These are phyloP conservation scores for Citrus maxima DNA, from an alignment of 345 rosid genomes.

Conservation along the genomic window DNA sequence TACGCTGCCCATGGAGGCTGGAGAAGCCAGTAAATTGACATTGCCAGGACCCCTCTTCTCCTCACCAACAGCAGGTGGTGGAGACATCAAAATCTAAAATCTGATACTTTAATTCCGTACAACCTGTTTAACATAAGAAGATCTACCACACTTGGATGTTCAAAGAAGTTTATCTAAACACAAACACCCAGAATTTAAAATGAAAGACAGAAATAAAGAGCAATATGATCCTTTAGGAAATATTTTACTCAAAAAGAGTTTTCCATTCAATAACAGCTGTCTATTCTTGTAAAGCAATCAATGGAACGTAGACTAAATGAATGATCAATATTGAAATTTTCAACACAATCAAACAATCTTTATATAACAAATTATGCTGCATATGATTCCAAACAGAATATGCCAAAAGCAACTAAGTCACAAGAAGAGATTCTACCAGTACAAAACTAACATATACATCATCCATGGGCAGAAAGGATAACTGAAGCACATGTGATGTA, in stretches of 20 bases:
- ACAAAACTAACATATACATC: not conserved
- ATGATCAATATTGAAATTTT: constrained; percentile 1
- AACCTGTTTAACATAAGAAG: constrained; percentile 17
- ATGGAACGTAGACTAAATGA: not conserved
- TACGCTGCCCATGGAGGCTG: constrained; percentile 36
- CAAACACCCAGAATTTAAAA: not conserved
- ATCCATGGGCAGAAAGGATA: not conserved
- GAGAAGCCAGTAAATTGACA: constrained; percentile 37
- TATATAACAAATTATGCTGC: constrained; percentile 7
- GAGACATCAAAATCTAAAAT: constrained; percentile 46
- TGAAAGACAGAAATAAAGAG: not conserved
- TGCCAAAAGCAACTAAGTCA: constrained; percentile 8
- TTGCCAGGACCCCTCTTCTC: constrained; percentile 44
- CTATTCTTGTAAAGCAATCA: constrained; percentile 16
- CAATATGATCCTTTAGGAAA: not conserved
- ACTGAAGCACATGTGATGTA: not conserved
- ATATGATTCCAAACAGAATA: not conserved
- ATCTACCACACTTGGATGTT: not conserved
- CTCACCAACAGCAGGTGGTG: constrained; percentile 43
- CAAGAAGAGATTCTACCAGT: not conserved
- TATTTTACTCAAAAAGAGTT: not conserved
- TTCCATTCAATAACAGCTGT: constrained; percentile 10
- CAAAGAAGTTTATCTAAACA: too few species aligned
- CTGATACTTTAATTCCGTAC: constrained; percentile 2
- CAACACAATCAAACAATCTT: constrained; percentile 8